phyloP scores from a whole-genome alignment of 2,329 filamentous ascomycete species.

The Fusarium pseudonygamai region DNA sequence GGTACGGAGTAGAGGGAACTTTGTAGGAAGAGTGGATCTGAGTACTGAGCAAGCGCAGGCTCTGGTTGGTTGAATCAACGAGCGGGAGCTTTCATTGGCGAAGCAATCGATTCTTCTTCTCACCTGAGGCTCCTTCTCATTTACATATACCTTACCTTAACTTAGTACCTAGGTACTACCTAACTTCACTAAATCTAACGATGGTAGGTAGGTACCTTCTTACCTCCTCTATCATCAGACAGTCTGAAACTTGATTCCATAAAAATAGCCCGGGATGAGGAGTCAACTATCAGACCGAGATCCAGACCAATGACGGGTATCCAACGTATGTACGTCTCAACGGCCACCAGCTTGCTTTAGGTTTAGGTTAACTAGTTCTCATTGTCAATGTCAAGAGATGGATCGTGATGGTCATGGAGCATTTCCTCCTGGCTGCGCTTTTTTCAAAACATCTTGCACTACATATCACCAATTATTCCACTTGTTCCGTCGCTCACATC shows the following conservation, averaged over 20 bases:
- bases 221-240: not conserved
- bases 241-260: conserved; percentile 1
- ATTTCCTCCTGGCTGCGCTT: not conserved
- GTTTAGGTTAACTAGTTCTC: not conserved
- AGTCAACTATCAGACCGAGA: not conserved
- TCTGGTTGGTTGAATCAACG: not conserved
- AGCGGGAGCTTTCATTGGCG: not conserved
- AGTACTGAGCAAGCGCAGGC: not conserved
- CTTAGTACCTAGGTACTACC: no score
- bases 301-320: not conserved
- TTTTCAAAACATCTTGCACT: not conserved
- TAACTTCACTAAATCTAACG: no score
- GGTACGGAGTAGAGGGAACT: no score
- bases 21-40: conserved; percentile 11
- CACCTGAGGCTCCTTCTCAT: not conserved
- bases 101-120: not conserved
- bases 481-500: not conserved
- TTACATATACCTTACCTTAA: no score
- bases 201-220: no score
- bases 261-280: not conserved
- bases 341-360: not conserved
- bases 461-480: not conserved
- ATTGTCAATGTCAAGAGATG: not conserved
- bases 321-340: not conserved
- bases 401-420: not conserved